Base-by-base conservation (phyloP, 495 filamentous ascomycete genomes). In the Lophiotrema nucula region DNA sequence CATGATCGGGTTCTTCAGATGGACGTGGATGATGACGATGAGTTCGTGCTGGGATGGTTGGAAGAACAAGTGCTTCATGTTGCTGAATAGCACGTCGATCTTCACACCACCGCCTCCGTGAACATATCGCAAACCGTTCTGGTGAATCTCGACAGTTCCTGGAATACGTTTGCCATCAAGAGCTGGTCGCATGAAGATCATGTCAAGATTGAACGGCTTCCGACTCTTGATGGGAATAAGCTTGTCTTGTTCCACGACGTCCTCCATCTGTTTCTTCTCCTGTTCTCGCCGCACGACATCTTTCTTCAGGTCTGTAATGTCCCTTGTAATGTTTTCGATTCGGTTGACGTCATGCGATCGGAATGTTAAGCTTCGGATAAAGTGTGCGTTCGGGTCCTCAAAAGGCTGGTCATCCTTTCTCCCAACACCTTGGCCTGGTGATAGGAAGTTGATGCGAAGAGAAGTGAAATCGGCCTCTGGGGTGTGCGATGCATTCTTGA, bases 201-300 rank as follows among this genome's bases (percentile, higher is more conserved):
- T 90, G 46, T 92, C 89, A 56, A 97, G 80, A 44, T 87, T 84
- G 56, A 83, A 82, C 24, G 93, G 92, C 48, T 92, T 90, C 33
- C 92, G 89, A 62, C 57, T 69, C 55, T 69, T 72, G 18, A 72
- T 88, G 73, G 96, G 91, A 61, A 92, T 73, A 18, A 99, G 83
- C 75, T 97, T 97, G 64, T 97, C 95, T 71, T 97, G 95, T 72
- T 97, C 95, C 3, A 99, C 90, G n/a, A 99, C 95, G 77, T 97
- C 95, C 69, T 97, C 95, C 87, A 99, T 84, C 63, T 99, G 92
- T 72, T 99, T 99, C 79, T 96, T 96, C 71, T 99, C 93, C 67
- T 97, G 90, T 69, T 97, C 95, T 58, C 87, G 85, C 66, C 95
- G 89, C 31, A 89, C 81, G 2, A 89, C 84, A 62, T 88, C 87